These are phyloP conservation scores for Cordyceps cicadae DNA, from an alignment of 2,329 filamentous ascomycete species.

Conservation along the genomic window DNA sequence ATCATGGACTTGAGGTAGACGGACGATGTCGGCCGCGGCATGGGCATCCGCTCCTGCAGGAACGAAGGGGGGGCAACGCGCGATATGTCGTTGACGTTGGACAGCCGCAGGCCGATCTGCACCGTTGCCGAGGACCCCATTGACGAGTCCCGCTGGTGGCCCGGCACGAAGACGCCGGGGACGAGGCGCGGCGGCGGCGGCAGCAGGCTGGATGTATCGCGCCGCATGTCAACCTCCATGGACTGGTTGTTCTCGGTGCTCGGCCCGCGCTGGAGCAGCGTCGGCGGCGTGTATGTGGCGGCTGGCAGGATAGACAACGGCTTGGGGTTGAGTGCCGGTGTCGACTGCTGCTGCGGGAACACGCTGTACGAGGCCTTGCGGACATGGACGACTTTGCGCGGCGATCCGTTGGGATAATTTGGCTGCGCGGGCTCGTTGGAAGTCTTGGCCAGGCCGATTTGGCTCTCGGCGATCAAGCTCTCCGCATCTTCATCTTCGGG, in stretches of 20 bases:
- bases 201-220: constrained; percentile 17
- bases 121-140: constrained; percentile 59
- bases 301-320: constrained; percentile 36
- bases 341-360: constrained; percentile 14
- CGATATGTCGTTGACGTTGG: constrained; percentile 45
- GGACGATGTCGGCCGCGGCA: constrained; percentile 9
- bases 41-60: background rate
- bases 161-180: background rate
- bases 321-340: constrained; percentile 13
- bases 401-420: background rate
- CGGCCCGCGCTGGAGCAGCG: background rate
- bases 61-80: constrained; percentile 15
- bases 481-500: background rate
- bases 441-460: constrained; percentile 2
- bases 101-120: constrained; percentile 62
- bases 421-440: background rate
- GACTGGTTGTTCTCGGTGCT: background rate
- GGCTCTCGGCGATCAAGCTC: constrained; percentile 3
- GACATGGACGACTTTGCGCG: background rate
- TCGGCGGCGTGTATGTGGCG: constrained; percentile 34
- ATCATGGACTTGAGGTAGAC: constrained; percentile 8
- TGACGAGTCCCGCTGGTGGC: constrained; percentile 50
- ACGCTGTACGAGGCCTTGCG: constrained; percentile 20
- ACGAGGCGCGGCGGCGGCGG: constrained; percentile 26
- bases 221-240: constrained; percentile 1